phyloP scores from a whole-genome alignment of 2,329 filamentous ascomycete species.

The Scedosporium dehoogii region DNA sequence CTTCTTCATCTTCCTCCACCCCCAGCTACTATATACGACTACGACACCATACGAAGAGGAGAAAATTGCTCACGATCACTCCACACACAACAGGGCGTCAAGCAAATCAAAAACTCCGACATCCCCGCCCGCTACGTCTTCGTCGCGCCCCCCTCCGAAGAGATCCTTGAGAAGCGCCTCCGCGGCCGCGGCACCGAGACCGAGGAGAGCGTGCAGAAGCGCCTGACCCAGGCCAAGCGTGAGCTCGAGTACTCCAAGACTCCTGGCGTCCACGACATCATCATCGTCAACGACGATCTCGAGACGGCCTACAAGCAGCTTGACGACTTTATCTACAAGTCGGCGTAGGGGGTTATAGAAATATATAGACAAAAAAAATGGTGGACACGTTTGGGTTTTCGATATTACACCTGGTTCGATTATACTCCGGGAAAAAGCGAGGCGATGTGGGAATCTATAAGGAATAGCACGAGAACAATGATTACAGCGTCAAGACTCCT shows the following conservation, averaged over 20 bases:
- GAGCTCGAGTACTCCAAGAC: slow-evolving; percentile 66
- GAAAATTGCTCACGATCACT: neutral
- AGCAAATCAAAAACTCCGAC: slow-evolving; percentile 74
- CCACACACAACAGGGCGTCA: slow-evolving; percentile 50
- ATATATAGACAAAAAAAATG: neutral
- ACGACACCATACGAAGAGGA: neutral
- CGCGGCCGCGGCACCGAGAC: slow-evolving; percentile 69
- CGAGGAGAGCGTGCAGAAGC: slow-evolving; percentile 59
- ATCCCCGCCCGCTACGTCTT: slow-evolving; percentile 76
- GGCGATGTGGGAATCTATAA: neutral
- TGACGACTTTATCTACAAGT: slow-evolving; percentile 34
- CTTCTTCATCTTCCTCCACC: neutral
- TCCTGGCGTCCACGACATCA: slow-evolving; percentile 40
- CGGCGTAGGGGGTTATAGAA: neutral
- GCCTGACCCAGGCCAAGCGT: slow-evolving; percentile 59
- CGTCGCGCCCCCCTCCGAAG: slow-evolving; percentile 67
- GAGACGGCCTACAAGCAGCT: slow-evolving; percentile 42
- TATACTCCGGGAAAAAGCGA: neutral
- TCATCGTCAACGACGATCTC: slow-evolving; percentile 32
- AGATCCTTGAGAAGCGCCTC: slow-evolving; percentile 62
- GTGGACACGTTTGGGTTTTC: neutral
- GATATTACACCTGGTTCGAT: neutral
- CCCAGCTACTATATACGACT: neutral
- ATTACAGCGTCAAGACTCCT: neutral
- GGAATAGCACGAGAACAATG: neutral